These are phyloP conservation scores for Physcia stellaris DNA, from an alignment of 495 filamentous ascomycete species.

Conservation along the genomic window DNA sequence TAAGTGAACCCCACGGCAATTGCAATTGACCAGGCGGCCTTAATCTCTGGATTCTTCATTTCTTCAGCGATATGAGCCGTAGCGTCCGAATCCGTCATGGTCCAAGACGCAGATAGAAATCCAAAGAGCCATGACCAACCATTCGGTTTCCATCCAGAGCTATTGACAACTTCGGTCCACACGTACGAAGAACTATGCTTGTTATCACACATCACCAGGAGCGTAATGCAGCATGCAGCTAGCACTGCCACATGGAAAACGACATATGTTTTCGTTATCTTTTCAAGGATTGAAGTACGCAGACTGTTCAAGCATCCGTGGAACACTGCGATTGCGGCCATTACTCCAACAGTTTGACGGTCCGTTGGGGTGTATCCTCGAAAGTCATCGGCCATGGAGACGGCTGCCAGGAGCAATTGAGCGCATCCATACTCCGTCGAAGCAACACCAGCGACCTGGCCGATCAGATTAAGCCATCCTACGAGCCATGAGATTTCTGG, in stretches of 20 bases:
- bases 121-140: slow-evolving; percentile 60
- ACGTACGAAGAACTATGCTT: slow-evolving; percentile 47
- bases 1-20: slow-evolving; percentile 47
- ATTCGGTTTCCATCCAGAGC: slow-evolving; percentile 46
- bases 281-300: slow-evolving; percentile 46
- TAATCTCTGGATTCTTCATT: slow-evolving; percentile 41
- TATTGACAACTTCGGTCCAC: slow-evolving; percentile 46
- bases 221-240: slow-evolving; percentile 41
- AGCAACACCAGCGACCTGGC: slow-evolving; percentile 52
- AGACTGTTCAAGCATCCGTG: slow-evolving; percentile 45
- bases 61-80: slow-evolving; percentile 52
- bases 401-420: slow-evolving; percentile 53
- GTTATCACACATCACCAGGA: slow-evolving; percentile 43
- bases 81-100: slow-evolving; percentile 34
- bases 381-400: slow-evolving; percentile 46
- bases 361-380: slow-evolving; percentile 37
- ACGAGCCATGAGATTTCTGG: slow-evolving; percentile 28
- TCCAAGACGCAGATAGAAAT: slow-evolving; percentile 56
- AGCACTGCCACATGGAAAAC: slow-evolving; percentile 51
- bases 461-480: slow-evolving; percentile 59
- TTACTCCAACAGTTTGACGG: slow-evolving; percentile 41
- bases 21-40: slow-evolving; percentile 48
- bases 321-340: slow-evolving; percentile 42
- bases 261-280: slow-evolving; percentile 49
- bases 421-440: slow-evolving; percentile 54